Percentiles rank a stretch among this genome's conserved stretches.
Evolutionary conservation across 208 protist genomes (phyloP).

Genomic region (Trypanosoma congolense): DNA sequence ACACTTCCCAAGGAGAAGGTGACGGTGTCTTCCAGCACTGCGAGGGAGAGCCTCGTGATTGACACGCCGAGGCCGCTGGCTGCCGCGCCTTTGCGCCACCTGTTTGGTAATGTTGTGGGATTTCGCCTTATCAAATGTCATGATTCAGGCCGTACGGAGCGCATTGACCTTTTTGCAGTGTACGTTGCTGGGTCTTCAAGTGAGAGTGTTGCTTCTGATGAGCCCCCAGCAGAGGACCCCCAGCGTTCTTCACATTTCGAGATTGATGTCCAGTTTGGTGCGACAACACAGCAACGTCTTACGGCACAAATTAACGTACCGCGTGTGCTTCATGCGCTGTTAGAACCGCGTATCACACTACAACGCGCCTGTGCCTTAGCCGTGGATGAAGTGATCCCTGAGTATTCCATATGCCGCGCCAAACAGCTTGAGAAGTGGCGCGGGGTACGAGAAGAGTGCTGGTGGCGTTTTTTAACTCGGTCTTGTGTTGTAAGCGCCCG

Average conservation of each 20-base stretch:
- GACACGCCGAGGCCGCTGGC: too few relatives aligned
- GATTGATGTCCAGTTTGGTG: conserved; percentile 20
- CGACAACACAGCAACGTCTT: background rate
- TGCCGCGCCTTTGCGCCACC: conserved; percentile 4
- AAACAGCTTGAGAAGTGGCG: conserved; percentile 32
- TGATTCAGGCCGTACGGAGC: conserved; percentile 7
- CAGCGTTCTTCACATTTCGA: conserved; percentile 11
- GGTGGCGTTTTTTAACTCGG: conserved; percentile 42
- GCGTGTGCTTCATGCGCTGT: conserved; percentile 4
- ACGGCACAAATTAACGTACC: conserved; percentile 7
- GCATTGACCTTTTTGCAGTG: conserved; percentile 1
- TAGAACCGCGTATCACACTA: conserved; percentile 20
- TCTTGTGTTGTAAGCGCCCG: conserved; percentile 23
- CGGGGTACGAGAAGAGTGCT: conserved; percentile 9
- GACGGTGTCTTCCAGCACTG: background rate
- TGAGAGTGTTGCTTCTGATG: background rate
- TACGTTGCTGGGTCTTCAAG: background rate
- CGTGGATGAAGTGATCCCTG: conserved; percentile 38
- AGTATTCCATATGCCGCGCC: conserved; percentile 36
- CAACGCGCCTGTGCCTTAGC: conserved; percentile 36
- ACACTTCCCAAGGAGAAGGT: conserved; percentile 6
- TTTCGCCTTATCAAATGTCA: conserved; percentile 10
- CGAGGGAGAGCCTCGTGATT: background rate
- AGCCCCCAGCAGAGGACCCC: background rate
- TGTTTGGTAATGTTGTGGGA: conserved; percentile 24